These are phyloP conservation scores for Edaphochlamys debaryana DNA, from an alignment of 139 green algal genomes.

Conservation along the genomic window DNA sequence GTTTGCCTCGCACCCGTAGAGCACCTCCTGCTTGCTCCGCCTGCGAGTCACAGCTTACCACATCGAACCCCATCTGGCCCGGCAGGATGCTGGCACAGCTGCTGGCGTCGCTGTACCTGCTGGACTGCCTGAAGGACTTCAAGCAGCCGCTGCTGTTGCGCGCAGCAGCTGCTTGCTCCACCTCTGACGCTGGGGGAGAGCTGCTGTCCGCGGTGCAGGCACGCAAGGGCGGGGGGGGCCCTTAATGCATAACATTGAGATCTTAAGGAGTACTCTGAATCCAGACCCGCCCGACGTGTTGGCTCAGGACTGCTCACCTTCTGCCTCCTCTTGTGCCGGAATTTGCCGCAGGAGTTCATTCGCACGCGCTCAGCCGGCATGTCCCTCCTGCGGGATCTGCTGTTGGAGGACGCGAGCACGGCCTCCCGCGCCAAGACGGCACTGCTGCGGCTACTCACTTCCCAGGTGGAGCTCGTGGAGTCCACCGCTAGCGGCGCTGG, in stretches of 20 bases:
- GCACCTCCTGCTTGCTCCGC: not conserved
- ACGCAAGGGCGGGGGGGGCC: too few relatives aligned
- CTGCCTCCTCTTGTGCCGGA: not conserved
- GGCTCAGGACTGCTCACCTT: not conserved
- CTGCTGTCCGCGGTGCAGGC: slow-evolving; percentile 19
- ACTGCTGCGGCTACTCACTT: not conserved
- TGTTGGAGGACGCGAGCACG: not conserved
- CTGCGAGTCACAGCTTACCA: not conserved
- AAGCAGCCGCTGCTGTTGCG: not conserved
- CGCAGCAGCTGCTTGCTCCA: not conserved
- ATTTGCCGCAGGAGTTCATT: not conserved
- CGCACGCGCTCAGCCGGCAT: slow-evolving; percentile 4
- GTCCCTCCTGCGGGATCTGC: slow-evolving; percentile 8
- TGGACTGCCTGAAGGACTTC: slow-evolving; percentile 26
- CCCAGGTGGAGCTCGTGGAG: slow-evolving; percentile 8
- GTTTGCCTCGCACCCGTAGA: not conserved
- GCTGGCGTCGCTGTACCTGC: slow-evolving; percentile 19
- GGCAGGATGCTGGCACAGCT: not conserved
- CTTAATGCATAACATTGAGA: not conserved
- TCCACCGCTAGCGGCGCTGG: not conserved
- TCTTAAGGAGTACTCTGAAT: not conserved
- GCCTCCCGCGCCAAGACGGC: not conserved
- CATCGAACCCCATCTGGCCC: too few relatives aligned
- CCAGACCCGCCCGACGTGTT: too few relatives aligned
- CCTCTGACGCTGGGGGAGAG: not conserved